phyloP scores from a whole-genome alignment of 1,284 basidiomycete genomes.

The Ceratorhiza oryzae-sativae region DNA sequence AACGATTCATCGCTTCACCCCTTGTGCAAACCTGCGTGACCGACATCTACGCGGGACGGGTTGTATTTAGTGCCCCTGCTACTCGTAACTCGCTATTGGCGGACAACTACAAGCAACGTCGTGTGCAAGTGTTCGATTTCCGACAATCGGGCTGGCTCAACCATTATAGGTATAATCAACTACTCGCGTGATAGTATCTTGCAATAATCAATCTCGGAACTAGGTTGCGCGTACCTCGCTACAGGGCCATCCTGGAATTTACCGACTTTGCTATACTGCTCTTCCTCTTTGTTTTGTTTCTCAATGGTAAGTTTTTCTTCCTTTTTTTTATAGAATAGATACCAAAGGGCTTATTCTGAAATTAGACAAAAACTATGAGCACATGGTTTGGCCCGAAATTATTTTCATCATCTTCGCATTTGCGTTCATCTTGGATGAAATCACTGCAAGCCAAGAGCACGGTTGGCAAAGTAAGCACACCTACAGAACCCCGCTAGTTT shows the following conservation, averaged over 20 bases:
- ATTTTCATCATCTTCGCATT: slow-evolving; percentile 76
- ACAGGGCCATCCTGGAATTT: slow-evolving; percentile 80
- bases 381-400: slow-evolving; percentile 67
- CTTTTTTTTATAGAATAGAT: neutral
- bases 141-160: slow-evolving; percentile 79
- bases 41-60: slow-evolving; percentile 74
- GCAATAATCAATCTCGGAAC: slow-evolving; percentile 12
- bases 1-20: slow-evolving; percentile 78
- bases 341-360: slow-evolving; percentile 18
- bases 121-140: slow-evolving; percentile 77
- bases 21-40: slow-evolving; percentile 83
- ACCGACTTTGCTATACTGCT: slow-evolving; percentile 74
- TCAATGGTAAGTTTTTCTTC: slow-evolving; percentile 62
- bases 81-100: slow-evolving; percentile 76
- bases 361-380: slow-evolving; percentile 63
- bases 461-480: slow-evolving; percentile 78
- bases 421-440: slow-evolving; percentile 82
- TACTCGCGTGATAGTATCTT: neutral
- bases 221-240: slow-evolving; percentile 81
- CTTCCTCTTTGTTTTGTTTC: slow-evolving; percentile 73
- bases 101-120: slow-evolving; percentile 83
- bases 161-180: slow-evolving; percentile 69
- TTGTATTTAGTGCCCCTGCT: slow-evolving; percentile 56
- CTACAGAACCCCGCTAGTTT: neutral
- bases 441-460: slow-evolving; percentile 79